phyloP scores from a whole-genome alignment of 2,329 filamentous ascomycete species.

The Phialophora verrucosa region DNA sequence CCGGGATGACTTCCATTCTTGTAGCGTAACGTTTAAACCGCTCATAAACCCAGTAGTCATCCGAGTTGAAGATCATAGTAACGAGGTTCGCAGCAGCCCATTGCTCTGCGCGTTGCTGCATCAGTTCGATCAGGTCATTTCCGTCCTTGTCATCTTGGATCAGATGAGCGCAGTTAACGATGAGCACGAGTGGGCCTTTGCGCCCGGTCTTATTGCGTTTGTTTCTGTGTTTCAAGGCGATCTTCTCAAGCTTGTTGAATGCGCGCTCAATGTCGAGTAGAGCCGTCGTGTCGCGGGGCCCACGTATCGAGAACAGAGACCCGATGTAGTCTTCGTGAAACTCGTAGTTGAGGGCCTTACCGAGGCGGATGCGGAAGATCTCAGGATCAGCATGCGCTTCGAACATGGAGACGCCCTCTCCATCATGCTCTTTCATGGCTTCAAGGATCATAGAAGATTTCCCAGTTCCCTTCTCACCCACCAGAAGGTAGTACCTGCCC shows the following conservation, averaged over 20 bases:
- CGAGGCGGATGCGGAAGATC: slow-evolving; percentile 89
- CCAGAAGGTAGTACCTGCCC: slow-evolving; percentile 88
- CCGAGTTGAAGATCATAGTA: slow-evolving; percentile 88
- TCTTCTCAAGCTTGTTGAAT: slow-evolving; percentile 97
- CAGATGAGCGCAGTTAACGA: slow-evolving; percentile 92
- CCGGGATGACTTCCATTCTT: slow-evolving; percentile 89
- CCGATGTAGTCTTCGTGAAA: slow-evolving; percentile 95
- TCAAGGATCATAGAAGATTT: slow-evolving; percentile 97
- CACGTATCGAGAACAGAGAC: slow-evolving; percentile 90
- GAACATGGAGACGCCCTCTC: slow-evolving; percentile 90
- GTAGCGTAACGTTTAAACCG: slow-evolving; percentile 89
- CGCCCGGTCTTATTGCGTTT: slow-evolving; percentile 15
- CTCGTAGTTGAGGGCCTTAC: slow-evolving; percentile 93
- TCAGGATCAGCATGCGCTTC: slow-evolving; percentile 95
- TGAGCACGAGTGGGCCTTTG: slow-evolving; percentile 77
- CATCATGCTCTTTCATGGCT: slow-evolving; percentile 90
- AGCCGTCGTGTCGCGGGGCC: slow-evolving; percentile 88
- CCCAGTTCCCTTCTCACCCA: slow-evolving; percentile 94
- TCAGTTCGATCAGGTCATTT: slow-evolving; percentile 88
- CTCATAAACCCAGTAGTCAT: slow-evolving; percentile 99
- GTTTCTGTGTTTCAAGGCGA: slow-evolving; percentile 71
- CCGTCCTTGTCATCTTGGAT: slow-evolving; percentile 91
- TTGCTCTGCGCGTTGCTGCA: slow-evolving; percentile 93
- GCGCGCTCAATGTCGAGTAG: slow-evolving; percentile 94
- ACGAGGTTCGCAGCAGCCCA: slow-evolving; percentile 93